Evolutionary conservation across 2,329 filamentous ascomycete genomes (phyloP).

Genomic region (Pezicula carpinea): DNA sequence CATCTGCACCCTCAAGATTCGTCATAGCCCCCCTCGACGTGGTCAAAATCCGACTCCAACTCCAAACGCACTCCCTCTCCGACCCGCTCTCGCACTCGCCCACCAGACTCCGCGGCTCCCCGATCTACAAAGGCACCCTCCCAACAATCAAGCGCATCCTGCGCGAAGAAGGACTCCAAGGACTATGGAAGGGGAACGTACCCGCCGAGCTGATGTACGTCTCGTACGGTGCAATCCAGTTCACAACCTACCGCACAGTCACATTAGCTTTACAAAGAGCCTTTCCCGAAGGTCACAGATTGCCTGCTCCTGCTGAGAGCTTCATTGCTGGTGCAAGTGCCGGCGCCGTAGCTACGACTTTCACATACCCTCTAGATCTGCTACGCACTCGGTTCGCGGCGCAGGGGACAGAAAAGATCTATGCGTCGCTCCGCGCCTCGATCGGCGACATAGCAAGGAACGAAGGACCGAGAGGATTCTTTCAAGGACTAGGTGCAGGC

Average conservation of each 20-base stretch:
- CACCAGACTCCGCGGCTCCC: slow-evolving; percentile 39
- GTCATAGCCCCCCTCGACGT: slow-evolving; percentile 94
- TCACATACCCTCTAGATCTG: slow-evolving; percentile 90
- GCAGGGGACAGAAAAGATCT: slow-evolving; percentile 78
- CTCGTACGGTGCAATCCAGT: slow-evolving; percentile 84
- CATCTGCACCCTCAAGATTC: slow-evolving; percentile 53
- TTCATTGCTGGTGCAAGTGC: slow-evolving; percentile 81
- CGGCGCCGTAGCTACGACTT: slow-evolving; percentile 74
- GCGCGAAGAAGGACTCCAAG: slow-evolving; percentile 74
- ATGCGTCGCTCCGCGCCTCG: slow-evolving; percentile 64
- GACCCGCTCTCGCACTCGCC: slow-evolving; percentile 57
- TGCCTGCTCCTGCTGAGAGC: slow-evolving; percentile 67
- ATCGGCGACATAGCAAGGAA: slow-evolving; percentile 66
- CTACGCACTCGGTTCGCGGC: slow-evolving; percentile 95
- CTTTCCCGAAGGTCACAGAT: slow-evolving; percentile 29
- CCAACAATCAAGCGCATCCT: slow-evolving; percentile 74
- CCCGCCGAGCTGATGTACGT: slow-evolving; percentile 94
- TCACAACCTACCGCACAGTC: slow-evolving; percentile 77
- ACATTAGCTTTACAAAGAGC: slow-evolving; percentile 55
- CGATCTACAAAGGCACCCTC: slow-evolving; percentile 69
- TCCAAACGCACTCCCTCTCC: slow-evolving; percentile 76
- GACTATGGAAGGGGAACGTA: slow-evolving; percentile 96
- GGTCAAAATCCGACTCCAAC: slow-evolving; percentile 94
- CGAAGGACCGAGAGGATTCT: slow-evolving; percentile 79
- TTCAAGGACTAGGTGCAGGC: slow-evolving; percentile 77